These are phyloP conservation scores for Gelatoporia subvermispora DNA, from an alignment of 768 basidiomycete species.

Conservation along the genomic window DNA sequence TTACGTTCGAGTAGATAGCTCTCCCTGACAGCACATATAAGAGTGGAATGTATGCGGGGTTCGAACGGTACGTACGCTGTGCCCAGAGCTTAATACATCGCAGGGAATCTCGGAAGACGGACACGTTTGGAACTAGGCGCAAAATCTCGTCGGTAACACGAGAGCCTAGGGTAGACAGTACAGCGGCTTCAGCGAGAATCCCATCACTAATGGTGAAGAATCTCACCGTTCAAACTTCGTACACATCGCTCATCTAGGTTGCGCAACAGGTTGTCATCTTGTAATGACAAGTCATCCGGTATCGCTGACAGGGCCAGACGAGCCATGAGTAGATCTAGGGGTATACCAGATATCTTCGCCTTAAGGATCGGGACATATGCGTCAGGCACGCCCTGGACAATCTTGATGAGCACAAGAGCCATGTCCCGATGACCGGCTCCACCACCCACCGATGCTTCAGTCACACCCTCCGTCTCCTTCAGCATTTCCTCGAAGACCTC, in stretches of 20 bases:
- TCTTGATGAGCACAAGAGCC: conserved; percentile 3
- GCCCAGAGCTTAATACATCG: conserved; percentile 99
- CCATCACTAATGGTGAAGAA: not conserved
- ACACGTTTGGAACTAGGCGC: conserved; percentile 89
- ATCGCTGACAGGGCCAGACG: conserved; percentile 81
- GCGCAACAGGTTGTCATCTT: conserved; percentile 86
- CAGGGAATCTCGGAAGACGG: conserved; percentile 90
- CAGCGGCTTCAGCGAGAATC: not conserved
- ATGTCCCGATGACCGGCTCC: not conserved
- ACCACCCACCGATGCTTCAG: conserved; percentile 73
- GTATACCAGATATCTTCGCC: conserved; percentile 85
- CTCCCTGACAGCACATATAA: conserved; percentile 47
- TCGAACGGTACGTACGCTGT: conserved; percentile 47
- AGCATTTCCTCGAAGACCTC: conserved; percentile 88
- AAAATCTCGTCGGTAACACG: conserved; percentile 95
- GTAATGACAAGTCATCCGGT: conserved; percentile 85
- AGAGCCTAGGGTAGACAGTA: conserved; percentile 53
- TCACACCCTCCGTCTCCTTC: conserved; percentile 72
- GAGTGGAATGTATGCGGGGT: not conserved
- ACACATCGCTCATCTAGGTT: conserved; percentile 94
- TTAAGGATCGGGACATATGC: conserved; percentile 96
- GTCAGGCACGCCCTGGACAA: conserved; percentile 85
- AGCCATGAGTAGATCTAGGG: conserved; percentile 93
- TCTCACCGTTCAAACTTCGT: conserved; percentile 83
- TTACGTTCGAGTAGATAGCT: conserved; percentile 97